Base-by-base conservation (phyloP, 2,329 filamentous ascomycete species). In the Aspergillus chevalieri region DNA sequence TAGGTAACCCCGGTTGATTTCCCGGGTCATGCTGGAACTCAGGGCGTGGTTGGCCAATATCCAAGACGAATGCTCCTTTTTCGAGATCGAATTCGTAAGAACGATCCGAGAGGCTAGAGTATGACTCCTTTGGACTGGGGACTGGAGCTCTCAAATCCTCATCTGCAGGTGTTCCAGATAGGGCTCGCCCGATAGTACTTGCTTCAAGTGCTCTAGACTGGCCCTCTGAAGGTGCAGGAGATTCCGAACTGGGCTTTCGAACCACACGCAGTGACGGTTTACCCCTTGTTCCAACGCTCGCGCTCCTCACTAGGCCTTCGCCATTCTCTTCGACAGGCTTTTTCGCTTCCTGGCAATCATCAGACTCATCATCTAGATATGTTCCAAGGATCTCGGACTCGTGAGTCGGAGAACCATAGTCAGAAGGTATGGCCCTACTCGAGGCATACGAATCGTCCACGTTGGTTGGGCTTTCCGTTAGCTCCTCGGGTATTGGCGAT, bases 401-500 rank as follows among this genome's bases (percentile, higher is more conserved):
- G 59, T 47, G 76, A 67, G 64, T 65, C 3, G 64, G 70, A 28
- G 75, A 78, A 4, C 75, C 80, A 80, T 85, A 89, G 57, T 75
- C 82, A 17, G 82, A 80, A 1, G 86, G 86, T 64, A 89, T 87
- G 0, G 81, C 85, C 33, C 82, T 80, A 57, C 85, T 89, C 2
- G 87, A 89, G 19, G 71, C 86, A 60, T 81, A 85, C 0, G 86
- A 89, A 24, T 76, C 75, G 61, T 82, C 79, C 0, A 59, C 50
- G 6, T 63, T 60, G 24, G 82, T 82, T 21, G 77, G 61, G 21
- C 67, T 59, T 45, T 71, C 74, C 0, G 80, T 76, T 54, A 78
- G 80, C 62, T 90, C 86, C 65, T 90, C 87, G 0, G 83, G 84
- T 47, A 91, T 90, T 0, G 87, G 86, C 0, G 86, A 86, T 22